Evolutionary conservation across 495 filamentous ascomycete genomes (phyloP), one percentile per base, ranked within the genome.

Genomic region (Darksidea phi): DNA sequence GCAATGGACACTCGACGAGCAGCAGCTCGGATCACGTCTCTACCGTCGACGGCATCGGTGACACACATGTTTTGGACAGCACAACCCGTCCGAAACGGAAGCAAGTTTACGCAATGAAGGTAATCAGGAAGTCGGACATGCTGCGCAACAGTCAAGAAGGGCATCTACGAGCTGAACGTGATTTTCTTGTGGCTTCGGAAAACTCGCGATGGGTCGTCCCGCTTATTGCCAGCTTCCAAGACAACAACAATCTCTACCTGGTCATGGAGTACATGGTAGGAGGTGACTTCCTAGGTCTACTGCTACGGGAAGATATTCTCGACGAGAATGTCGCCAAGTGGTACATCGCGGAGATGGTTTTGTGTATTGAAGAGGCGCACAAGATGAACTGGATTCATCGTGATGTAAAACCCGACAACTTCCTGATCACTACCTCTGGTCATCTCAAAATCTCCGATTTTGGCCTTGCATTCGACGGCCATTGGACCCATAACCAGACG

Each of bases 181-280:
- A 97, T 67, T 95, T 96, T 61, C 78, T 97, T 1, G 89, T 96
- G 41, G 84, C 87, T 12, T 90, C 90, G 6, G 89, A 90, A 68
- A 85, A 82, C 20, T 94, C 87, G 8, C 79, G 79, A 60, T 96
- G 91, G 92, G 85, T 96, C 43, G 89, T 97, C 23, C 88, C 91
- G 15, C 79, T 97, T 36, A 82, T 96, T 57, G 81, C 88, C 48
- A 93, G 89, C 66, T 96, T 97, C 67, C 90, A 97, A 70, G 93
- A 97, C 72, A 76, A 79, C 34, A 80, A 80, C 17, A 88, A 90
- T 67, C 77, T 97, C 24, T 96, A 96, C 68, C 83, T 97, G 11
- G 87, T 95, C 56, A 96, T 96, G 91, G 91, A 97, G 57, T 97
- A 95, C 69, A 95, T 95, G 89, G 86, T 95, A 6, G 93, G 93